Evolutionary conservation across 805 yeast species (phyloP).

Genomic region (Candida pini): DNA sequence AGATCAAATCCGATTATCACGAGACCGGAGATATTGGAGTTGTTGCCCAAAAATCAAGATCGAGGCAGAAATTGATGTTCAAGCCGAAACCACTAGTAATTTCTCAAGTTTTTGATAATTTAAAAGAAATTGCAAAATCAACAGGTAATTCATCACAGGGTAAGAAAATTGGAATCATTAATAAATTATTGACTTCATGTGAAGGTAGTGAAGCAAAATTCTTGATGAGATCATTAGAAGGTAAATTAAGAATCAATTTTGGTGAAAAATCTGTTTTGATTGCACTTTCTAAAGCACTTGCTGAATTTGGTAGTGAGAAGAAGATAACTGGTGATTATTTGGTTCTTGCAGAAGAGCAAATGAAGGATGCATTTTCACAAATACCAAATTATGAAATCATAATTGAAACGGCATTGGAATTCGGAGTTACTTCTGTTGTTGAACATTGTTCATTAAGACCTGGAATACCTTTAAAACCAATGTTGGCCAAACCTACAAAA

Average conservation of each 20-base stretch:
- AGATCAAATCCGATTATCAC: conserved; percentile 68
- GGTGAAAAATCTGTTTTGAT: conserved; percentile 90
- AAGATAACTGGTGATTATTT: conserved; percentile 34
- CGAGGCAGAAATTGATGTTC: conserved; percentile 89
- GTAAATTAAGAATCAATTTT: conserved; percentile 85
- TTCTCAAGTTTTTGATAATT: conserved; percentile 62
- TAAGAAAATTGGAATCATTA: conserved; percentile 72
- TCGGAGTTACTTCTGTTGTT: conserved; percentile 62
- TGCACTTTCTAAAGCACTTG: conserved; percentile 78
- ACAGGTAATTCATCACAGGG: conserved; percentile 81
- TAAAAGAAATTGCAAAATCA: conserved; percentile 70
- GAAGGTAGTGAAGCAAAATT: conserved; percentile 85
- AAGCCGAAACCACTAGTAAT: conserved; percentile 79
- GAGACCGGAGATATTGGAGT: conserved; percentile 86
- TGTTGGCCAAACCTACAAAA: conserved; percentile 97
- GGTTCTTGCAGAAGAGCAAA: conserved; percentile 65
- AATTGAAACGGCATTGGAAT: conserved; percentile 55
- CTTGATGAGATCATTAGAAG: conserved; percentile 84
- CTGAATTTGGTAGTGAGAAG: conserved; percentile 47
- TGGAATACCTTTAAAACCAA: conserved; percentile 93
- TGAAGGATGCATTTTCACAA: conserved; percentile 83
- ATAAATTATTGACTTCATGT: conserved; percentile 79
- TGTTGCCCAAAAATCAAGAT: conserved; percentile 79
- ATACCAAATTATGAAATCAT: conserved; percentile 85
- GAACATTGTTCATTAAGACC: conserved; percentile 75